Conservation (phyloP, 192 early-diverging fungal species). For the Coemansia interrupta region DNA sequence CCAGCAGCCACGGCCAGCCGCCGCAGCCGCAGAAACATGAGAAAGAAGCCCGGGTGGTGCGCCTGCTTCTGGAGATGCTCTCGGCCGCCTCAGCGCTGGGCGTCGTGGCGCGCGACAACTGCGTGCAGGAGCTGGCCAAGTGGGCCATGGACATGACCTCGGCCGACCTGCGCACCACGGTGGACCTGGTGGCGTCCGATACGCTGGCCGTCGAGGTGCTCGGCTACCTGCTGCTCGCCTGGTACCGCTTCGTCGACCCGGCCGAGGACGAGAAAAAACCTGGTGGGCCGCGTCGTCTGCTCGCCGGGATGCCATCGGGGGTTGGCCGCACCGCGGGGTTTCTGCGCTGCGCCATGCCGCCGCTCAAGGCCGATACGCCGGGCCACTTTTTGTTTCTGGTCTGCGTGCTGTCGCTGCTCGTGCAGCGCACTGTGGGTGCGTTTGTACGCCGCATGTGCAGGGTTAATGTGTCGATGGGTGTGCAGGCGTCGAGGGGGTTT, state of each 20-base stretch:
- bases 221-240: conserved; percentile 23
- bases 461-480: too few relatives aligned
- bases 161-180: background rate
- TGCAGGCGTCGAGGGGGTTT: background rate
- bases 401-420: conserved; percentile 17
- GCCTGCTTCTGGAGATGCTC: conserved; percentile 23
- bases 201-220: conserved; percentile 24
- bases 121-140: conserved; percentile 22
- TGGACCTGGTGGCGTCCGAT: conserved; percentile 20
- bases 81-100: conserved; percentile 10
- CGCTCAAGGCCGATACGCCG: background rate
- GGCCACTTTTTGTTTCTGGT: conserved; percentile 18
- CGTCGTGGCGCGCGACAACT: conserved; percentile 8
- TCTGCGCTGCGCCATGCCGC: conserved; percentile 18
- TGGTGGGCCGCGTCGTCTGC: background rate
- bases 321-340: conserved; percentile 27
- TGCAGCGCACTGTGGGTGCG: conserved; percentile 24
- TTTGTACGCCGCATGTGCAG: conserved; percentile 27
- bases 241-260: conserved; percentile 10
- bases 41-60: background rate
- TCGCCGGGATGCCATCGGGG: conserved; percentile 6
- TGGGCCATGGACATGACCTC: conserved; percentile 1
- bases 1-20: too few relatives aligned
- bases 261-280: background rate
- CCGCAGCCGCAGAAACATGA: conserved; percentile 15